phyloP scores from a whole-genome alignment of 2,329 filamentous ascomycete species.

The Zelopaecilomyces penicillatus region DNA sequence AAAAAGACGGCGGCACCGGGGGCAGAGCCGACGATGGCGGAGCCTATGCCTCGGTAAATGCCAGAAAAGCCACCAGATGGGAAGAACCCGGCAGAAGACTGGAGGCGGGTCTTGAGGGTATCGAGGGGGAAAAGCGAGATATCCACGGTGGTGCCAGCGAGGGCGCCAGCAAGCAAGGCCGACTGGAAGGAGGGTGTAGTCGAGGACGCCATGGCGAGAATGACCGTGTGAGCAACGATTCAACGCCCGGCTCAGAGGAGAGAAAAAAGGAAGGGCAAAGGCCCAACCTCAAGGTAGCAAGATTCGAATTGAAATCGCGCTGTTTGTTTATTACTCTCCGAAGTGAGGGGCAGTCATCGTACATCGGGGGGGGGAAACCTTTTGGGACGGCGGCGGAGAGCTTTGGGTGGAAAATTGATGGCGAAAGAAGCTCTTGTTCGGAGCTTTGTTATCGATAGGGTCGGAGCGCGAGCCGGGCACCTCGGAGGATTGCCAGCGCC shows the following conservation, averaged over 20 bases:
- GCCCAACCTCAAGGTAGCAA: slow-evolving; percentile 4
- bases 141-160: slow-evolving; percentile 94
- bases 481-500: too few relatives aligned
- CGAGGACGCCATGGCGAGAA: not conserved
- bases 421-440: too few relatives aligned
- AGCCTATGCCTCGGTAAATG: slow-evolving; percentile 88
- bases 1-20: slow-evolving; percentile 97
- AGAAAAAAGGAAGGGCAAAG: slow-evolving; percentile 4
- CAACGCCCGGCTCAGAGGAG: not conserved
- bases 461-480: too few relatives aligned
- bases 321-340: too few relatives aligned
- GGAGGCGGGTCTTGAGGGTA: slow-evolving; percentile 95
- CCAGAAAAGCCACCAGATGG: slow-evolving; percentile 80
- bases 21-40: slow-evolving; percentile 80
- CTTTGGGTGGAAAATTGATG: too few relatives aligned
- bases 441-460: too few relatives aligned
- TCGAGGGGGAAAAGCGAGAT: slow-evolving; percentile 95
- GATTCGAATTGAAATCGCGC: too few relatives aligned
- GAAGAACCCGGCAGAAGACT: slow-evolving; percentile 71
- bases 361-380: too few relatives aligned
- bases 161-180: slow-evolving; percentile 68
- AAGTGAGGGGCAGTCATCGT: too few relatives aligned
- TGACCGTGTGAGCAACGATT: too few relatives aligned
- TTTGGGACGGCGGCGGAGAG: too few relatives aligned
- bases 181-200: slow-evolving; percentile 42